A percentile compares a stretch with the other conserved stretches of the same genome.
Evolutionary conservation across 1,284 basidiomycete species (phyloP).

Genomic region (Rhodofomes roseus): DNA sequence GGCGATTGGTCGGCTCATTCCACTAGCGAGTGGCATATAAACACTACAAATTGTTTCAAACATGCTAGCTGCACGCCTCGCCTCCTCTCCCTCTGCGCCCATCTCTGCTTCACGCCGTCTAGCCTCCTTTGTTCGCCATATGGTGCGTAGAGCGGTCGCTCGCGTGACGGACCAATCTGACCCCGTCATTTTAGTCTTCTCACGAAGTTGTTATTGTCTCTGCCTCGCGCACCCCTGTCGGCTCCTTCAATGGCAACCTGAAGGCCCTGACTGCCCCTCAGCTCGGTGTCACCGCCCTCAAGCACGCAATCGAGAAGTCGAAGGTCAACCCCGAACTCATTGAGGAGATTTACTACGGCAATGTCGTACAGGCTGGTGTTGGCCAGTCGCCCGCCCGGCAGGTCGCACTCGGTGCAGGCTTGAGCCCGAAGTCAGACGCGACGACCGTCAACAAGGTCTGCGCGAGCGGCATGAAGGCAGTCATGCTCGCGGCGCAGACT

Average conservation of each 20-base stretch:
- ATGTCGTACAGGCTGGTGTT: conserved; percentile 94
- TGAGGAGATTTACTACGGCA: conserved; percentile 97
- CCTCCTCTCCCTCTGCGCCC: conserved; percentile 35
- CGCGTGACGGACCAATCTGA: neutral
- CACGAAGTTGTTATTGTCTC: conserved; percentile 94
- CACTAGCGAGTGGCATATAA: conserved; percentile 24
- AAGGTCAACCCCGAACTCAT: conserved; percentile 79
- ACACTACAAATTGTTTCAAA: conserved; percentile 20
- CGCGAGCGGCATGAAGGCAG: conserved; percentile 92
- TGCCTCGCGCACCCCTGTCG: conserved; percentile 93
- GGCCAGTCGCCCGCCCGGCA: conserved; percentile 96
- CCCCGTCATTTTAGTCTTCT: conserved; percentile 21
- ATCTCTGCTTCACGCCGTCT: conserved; percentile 18
- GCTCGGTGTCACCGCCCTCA: conserved; percentile 87
- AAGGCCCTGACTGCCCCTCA: conserved; percentile 89
- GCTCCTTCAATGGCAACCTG: conserved; percentile 87
- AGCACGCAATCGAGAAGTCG: conserved; percentile 82
- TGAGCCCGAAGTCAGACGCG: conserved; percentile 85
- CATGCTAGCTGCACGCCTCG: conserved; percentile 35
- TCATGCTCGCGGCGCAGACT: conserved; percentile 90
- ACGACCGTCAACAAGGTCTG: conserved; percentile 99
- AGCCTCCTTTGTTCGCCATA: conserved; percentile 35
- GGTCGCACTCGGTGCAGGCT: conserved; percentile 85
- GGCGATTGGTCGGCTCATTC: conserved; percentile 21
- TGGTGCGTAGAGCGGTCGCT: conserved; percentile 26